A percentile compares a stretch with the other conserved stretches of the same genome.
These are phyloP conservation scores for Diaporthe sp. DNA, from an alignment of 2,329 filamentous ascomycete genomes.

Conservation along the genomic window DNA sequence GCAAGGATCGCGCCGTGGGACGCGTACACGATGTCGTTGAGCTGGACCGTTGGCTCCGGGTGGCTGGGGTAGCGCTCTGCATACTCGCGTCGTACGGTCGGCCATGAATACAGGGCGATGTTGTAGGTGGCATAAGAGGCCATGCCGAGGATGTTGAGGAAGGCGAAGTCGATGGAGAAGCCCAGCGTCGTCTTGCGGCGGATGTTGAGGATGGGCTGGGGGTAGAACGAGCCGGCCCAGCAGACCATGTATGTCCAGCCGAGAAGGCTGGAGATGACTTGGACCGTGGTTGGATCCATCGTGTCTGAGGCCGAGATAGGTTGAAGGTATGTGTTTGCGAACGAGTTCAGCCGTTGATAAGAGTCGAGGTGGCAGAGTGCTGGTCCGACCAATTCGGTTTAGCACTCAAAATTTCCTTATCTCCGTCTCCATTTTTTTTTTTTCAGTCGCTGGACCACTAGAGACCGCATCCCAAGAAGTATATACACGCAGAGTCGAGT, in stretches of 20 bases:
- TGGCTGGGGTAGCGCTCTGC: constrained; percentile 20
- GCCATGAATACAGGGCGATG: constrained; percentile 1
- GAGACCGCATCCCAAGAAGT: no score
- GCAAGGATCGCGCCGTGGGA: constrained; percentile 24
- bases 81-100: constrained; percentile 5
- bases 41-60: constrained; percentile 23
- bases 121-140: constrained; percentile 28
- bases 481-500: no score
- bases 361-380: neutral
- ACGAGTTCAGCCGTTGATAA: neutral
- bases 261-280: constrained; percentile 15
- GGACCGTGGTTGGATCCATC: neutral
- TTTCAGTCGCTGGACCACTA: neutral
- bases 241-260: constrained; percentile 33
- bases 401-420: neutral
- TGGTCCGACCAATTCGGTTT: neutral
- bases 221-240: constrained; percentile 27
- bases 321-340: neutral
- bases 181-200: constrained; percentile 25
- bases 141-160: constrained; percentile 30
- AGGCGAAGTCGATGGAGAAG: constrained; percentile 31
- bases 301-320: neutral
- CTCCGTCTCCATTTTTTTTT: neutral
- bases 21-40: constrained; percentile 32
- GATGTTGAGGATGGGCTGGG: constrained; percentile 22